Conservation (phyloP, 2,329 filamentous ascomycete genomes). For the Basipetospora chlamydospora region DNA sequence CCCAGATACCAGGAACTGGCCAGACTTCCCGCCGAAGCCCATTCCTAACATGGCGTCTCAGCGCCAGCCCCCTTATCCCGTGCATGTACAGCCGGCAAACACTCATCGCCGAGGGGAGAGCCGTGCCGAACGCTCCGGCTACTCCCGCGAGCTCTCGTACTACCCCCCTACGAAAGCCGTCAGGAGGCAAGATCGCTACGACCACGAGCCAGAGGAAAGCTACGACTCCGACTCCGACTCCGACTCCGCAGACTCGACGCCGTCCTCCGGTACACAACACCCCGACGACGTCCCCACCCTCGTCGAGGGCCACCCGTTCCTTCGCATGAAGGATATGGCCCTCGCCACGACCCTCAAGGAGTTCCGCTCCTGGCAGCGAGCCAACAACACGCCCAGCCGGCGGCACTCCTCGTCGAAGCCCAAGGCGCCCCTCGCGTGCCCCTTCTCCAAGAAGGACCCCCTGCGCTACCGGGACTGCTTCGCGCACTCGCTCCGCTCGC, state of each 20-base stretch:
- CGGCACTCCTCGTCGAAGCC: neutral
- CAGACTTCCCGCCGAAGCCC: too few relatives aligned
- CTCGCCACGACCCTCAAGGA: slow-evolving; percentile 1
- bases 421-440: slow-evolving; percentile 2
- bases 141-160: too few relatives aligned
- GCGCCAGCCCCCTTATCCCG: too few relatives aligned
- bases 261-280: neutral
- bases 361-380: neutral
- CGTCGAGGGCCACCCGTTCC: slow-evolving; percentile 2
- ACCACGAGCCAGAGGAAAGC: neutral
- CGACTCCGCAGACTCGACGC: slow-evolving; percentile 22
- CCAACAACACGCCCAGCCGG: neutral
- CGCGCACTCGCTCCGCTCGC: neutral
- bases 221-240: slow-evolving; percentile 17
- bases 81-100: too few relatives aligned
- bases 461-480: slow-evolving; percentile 3
- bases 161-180: too few relatives aligned
- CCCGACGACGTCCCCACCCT: neutral
- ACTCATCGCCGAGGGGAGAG: too few relatives aligned
- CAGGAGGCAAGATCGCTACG: too few relatives aligned
- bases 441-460: slow-evolving; percentile 1
- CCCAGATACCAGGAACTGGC: too few relatives aligned
- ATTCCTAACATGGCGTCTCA: too few relatives aligned
- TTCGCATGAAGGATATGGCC: slow-evolving; percentile 1
- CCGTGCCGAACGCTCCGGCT: too few relatives aligned